Percentiles rank a stretch among this genome's conserved stretches.
These are phyloP conservation scores for Beauveria australis DNA, from an alignment of 2,329 filamentous ascomycete species.

Conservation along the genomic window DNA sequence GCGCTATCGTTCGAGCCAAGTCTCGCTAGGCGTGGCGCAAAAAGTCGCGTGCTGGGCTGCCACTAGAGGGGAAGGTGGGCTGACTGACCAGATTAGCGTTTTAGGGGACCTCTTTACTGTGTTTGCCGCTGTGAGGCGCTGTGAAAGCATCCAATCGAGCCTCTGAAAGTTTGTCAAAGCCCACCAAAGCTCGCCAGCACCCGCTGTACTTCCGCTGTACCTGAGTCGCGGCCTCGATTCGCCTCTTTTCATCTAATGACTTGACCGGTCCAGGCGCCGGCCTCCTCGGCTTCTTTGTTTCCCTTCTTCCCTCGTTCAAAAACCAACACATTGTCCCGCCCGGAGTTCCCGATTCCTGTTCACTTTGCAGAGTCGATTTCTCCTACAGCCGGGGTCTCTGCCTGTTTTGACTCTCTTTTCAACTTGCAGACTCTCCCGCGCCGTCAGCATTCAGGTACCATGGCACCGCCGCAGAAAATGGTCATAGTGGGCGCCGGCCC, in stretches of 20 bases:
- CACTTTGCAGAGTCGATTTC: not conserved
- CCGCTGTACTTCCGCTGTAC: not conserved
- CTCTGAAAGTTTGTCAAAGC: not conserved
- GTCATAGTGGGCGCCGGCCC: conserved; percentile 88
- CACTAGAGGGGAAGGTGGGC: not conserved
- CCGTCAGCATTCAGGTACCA: conserved; percentile 17
- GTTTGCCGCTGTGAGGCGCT: too few species aligned
- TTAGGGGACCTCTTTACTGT: too few species aligned
- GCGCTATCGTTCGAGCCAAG: not conserved
- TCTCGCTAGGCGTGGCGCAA: not conserved
- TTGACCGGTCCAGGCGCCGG: not conserved
- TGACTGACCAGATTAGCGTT: too few species aligned
- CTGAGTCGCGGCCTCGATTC: not conserved
- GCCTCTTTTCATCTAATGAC: not conserved
- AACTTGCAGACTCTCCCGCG: not conserved
- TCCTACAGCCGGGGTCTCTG: not conserved
- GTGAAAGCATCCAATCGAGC: too few species aligned
- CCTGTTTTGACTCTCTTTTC: not conserved
- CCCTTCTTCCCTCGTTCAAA: not conserved
- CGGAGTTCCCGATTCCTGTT: not conserved
- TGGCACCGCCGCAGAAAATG: conserved; percentile 51
- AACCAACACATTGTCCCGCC: not conserved
- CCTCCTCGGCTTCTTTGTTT: not conserved
- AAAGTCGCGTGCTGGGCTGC: conserved; percentile 2
- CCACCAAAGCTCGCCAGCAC: not conserved